A percentile compares a stretch with the other conserved stretches of the same genome.
phyloP scores from a whole-genome alignment of 208 protist genomes.

The Leishmania martiniquensis region DNA sequence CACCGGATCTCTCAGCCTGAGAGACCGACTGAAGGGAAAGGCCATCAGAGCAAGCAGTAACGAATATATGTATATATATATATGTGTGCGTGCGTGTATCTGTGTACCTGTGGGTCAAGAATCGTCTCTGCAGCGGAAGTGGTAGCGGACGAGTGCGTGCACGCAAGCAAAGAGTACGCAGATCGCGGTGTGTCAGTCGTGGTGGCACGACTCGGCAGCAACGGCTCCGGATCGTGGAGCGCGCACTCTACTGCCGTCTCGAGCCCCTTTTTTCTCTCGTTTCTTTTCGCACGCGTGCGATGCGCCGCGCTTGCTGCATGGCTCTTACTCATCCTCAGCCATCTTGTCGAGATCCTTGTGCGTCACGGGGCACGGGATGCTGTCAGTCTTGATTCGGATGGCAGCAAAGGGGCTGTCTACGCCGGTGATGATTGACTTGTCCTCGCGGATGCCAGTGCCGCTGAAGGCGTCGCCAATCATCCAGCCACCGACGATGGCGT shows the following conservation, averaged over 20 bases:
- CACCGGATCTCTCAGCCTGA: not conserved
- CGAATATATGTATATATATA: not conserved
- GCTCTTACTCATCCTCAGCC: conserved; percentile 45
- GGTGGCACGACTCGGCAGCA: not conserved
- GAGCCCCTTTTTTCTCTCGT: not conserved
- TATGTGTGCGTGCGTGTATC: not conserved
- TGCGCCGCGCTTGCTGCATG: not conserved
- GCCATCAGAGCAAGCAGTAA: not conserved
- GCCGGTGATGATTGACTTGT: conserved; percentile 84
- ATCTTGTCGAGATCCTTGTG: conserved; percentile 63
- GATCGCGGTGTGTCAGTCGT: not conserved
- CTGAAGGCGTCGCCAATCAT: conserved; percentile 84
- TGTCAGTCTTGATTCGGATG: conserved; percentile 55
- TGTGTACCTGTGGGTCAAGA: not conserved
- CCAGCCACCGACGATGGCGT: conserved; percentile 90
- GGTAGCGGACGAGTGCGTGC: not conserved
- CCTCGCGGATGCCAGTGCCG: conserved; percentile 86
- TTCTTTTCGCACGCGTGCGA: not conserved
- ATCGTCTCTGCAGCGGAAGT: not conserved
- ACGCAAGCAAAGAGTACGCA: not conserved
- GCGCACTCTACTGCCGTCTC: not conserved
- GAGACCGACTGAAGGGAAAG: not conserved
- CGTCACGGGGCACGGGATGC: conserved; percentile 41
- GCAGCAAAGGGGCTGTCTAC: conserved; percentile 81
- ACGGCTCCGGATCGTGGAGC: not conserved